phyloP scores from a whole-genome alignment of 2,329 filamentous ascomycete species.

The Monosporascus cannonballus region DNA sequence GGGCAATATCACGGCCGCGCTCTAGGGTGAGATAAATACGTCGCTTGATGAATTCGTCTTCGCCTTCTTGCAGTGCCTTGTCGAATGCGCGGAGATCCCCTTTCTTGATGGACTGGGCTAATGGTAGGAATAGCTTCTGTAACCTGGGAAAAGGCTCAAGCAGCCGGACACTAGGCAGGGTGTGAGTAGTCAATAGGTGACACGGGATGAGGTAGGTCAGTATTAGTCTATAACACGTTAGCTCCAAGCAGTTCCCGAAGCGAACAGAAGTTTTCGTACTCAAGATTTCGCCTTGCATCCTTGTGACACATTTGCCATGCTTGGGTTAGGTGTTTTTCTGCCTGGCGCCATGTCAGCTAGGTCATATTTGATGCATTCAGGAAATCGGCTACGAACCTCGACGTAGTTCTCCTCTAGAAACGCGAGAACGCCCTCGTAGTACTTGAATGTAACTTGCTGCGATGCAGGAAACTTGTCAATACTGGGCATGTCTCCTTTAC shows the following conservation, averaged over 20 bases:
- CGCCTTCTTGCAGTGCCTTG: constrained; percentile 68
- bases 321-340: constrained; percentile 71
- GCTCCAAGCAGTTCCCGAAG: constrained; percentile 2
- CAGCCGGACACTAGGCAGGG: constrained; percentile 66
- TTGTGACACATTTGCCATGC: constrained; percentile 80
- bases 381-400: constrained; percentile 44
- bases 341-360: constrained; percentile 36
- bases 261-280: constrained; percentile 47
- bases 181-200: constrained; percentile 81
- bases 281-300: constrained; percentile 66
- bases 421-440: constrained; percentile 87
- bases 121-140: constrained; percentile 69
- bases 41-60: constrained; percentile 88
- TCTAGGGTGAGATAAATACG: constrained; percentile 95
- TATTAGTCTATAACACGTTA: constrained; percentile 59
- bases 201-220: constrained; percentile 93
- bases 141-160: constrained; percentile 71
- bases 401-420: constrained; percentile 93
- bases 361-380: background rate
- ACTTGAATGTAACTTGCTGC: constrained; percentile 92
- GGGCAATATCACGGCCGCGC: constrained; percentile 80
- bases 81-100: constrained; percentile 85
- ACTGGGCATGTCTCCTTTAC: constrained; percentile 71
- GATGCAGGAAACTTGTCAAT: constrained; percentile 77
- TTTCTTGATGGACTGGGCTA: constrained; percentile 71